A percentile compares a stretch with the other conserved stretches of the same genome.
Evolutionary conservation across 768 basidiomycete genomes (phyloP).

Genomic region (Rhodocollybia butyracea): DNA sequence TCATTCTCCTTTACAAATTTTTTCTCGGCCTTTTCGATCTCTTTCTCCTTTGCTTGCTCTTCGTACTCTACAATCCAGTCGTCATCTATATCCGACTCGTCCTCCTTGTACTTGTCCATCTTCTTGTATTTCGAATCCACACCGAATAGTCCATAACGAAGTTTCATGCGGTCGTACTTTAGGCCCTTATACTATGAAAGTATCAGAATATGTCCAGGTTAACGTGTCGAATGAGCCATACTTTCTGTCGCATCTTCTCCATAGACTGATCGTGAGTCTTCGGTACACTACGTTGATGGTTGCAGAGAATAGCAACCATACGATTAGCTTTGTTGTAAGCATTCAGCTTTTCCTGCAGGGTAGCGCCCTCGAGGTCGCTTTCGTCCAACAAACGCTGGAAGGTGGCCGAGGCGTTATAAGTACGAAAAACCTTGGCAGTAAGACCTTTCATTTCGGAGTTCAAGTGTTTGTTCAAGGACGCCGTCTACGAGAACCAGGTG

Average conservation of each 20-base stretch:
- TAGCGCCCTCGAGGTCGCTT: conserved; percentile 53
- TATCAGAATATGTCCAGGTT: conserved; percentile 1
- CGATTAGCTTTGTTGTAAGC: conserved; percentile 98
- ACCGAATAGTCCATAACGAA: conserved; percentile 82
- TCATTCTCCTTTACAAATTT: conserved; percentile 95
- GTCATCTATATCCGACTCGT: conserved; percentile 94
- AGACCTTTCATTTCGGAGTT: conserved; percentile 94
- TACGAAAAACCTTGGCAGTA: conserved; percentile 99
- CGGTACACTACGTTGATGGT: conserved; percentile 94
- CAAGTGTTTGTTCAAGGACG: conserved; percentile 87
- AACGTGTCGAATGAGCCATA: conserved; percentile 30
- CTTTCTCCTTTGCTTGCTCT: conserved; percentile 69
- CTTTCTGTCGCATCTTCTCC: conserved; percentile 92
- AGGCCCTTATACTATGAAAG: conserved; percentile 69
- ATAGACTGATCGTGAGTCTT: conserved; percentile 93
- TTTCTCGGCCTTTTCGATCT: conserved; percentile 88
- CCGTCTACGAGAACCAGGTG: conserved; percentile 53
- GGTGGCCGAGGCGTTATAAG: conserved; percentile 96
- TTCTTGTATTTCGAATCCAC: conserved; percentile 81
- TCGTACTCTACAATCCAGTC: conserved; percentile 86
- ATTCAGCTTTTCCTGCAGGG: conserved; percentile 93
- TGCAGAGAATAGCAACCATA: conserved; percentile 95
- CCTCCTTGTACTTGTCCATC: conserved; percentile 68
- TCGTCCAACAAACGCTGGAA: conserved; percentile 90
- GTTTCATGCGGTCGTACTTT: conserved; percentile 97